These are phyloP conservation scores for Zostera marina DNA, from an alignment of 116 monocot genomes.

Conservation along the genomic window DNA sequence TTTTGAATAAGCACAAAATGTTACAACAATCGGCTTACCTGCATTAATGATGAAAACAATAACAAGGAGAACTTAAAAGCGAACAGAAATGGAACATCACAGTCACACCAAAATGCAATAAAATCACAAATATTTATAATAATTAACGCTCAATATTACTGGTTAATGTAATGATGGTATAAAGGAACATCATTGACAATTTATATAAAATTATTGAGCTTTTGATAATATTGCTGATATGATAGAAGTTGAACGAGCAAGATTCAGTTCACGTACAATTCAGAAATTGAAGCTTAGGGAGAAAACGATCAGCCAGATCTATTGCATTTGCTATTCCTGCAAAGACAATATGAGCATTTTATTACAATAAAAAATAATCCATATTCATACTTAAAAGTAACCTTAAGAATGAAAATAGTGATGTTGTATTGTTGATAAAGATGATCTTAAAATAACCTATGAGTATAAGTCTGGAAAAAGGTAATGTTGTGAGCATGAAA, in stretches of 20 bases:
- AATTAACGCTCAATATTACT: too few relatives aligned
- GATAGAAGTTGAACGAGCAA: background rate
- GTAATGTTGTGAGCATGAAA: constrained; percentile 90
- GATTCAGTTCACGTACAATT: constrained; percentile 53
- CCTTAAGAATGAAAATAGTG: background rate
- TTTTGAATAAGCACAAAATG: constrained; percentile 73
- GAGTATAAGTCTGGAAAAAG: constrained; percentile 65
- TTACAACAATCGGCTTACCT: constrained; percentile 75
- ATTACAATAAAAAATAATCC: background rate
- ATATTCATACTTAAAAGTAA: background rate
- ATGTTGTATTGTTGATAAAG: too few relatives aligned
- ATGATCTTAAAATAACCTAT: constrained; percentile 62
- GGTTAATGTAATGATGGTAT: background rate
- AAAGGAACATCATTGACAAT: background rate
- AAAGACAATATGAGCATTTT: background rate
- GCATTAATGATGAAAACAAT: constrained; percentile 5
- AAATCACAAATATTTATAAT: too few relatives aligned
- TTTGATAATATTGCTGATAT: background rate
- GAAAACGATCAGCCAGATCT: constrained; percentile 90
- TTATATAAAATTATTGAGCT: background rate
- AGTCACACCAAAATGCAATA: too few relatives aligned
- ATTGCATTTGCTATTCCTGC: constrained; percentile 97
- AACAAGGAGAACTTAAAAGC: background rate
- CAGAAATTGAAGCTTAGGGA: constrained; percentile 76
- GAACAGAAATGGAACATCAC: background rate